These are phyloP conservation scores for Microbotryum scabiosae DNA, from an alignment of 1,284 basidiomycete species.

Conservation along the genomic window DNA sequence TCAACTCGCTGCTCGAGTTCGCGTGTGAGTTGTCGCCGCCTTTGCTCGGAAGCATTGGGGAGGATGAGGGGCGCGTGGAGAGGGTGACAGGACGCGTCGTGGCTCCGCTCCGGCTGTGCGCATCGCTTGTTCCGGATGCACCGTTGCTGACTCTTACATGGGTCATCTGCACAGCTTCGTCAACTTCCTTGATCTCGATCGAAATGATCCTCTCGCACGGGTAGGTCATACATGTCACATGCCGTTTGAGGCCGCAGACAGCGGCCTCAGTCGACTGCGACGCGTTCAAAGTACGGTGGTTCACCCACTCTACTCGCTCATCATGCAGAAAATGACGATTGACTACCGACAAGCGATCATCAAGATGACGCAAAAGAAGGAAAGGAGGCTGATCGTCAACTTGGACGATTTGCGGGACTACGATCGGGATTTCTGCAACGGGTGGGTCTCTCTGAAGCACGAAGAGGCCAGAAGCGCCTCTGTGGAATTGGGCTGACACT, in stretches of 20 bases:
- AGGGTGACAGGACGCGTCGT: background rate
- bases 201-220: conserved; percentile 11
- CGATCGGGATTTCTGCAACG: conserved; percentile 60
- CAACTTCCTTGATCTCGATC: conserved; percentile 28
- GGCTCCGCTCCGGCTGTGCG: background rate
- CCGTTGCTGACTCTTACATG: background rate
- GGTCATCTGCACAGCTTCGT: conserved; percentile 12
- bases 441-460: conserved; percentile 36
- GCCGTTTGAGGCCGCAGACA: background rate
- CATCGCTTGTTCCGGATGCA: background rate
- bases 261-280: background rate
- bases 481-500: background rate
- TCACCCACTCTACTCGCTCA: background rate
- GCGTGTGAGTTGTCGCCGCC: conserved; percentile 5
- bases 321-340: conserved; percentile 37
- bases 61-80: background rate
- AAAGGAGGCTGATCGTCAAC: conserved; percentile 87
- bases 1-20: conserved; percentile 59
- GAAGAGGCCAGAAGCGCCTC: background rate
- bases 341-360: conserved; percentile 78
- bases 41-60: background rate
- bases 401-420: conserved; percentile 94
- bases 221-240: conserved; percentile 2
- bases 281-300: background rate
- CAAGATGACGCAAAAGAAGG: conserved; percentile 73